These are phyloP conservation scores for Chaetomium cochliodes DNA, from an alignment of 495 filamentous ascomycete genomes.

Conservation along the genomic window DNA sequence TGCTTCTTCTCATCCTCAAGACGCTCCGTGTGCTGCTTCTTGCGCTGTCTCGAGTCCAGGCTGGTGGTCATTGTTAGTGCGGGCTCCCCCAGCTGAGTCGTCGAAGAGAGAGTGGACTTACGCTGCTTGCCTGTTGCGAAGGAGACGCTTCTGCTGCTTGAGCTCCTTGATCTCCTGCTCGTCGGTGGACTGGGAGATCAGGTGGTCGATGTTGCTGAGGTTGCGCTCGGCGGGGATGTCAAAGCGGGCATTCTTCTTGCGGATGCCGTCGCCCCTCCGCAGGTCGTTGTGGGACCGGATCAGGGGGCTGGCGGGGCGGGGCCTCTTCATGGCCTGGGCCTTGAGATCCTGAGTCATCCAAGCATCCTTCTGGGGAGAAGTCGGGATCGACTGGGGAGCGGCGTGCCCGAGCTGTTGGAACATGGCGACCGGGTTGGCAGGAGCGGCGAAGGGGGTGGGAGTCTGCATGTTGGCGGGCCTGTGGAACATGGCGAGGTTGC, in stretches of 20 bases:
- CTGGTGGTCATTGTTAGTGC: constrained; percentile 57
- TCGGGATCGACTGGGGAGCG: constrained; percentile 43
- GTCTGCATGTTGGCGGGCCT: constrained; percentile 45
- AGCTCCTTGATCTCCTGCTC: constrained; percentile 96
- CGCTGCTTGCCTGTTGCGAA: constrained; percentile 95
- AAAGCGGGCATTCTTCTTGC: constrained; percentile 99
- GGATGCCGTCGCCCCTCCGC: constrained; percentile 82
- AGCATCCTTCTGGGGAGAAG: constrained; percentile 56
- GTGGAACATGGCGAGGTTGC: constrained; percentile 53
- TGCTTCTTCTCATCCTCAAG: constrained; percentile 96
- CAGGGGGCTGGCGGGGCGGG: constrained; percentile 65
- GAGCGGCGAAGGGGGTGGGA: constrained; percentile 54
- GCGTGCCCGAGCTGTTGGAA: constrained; percentile 50
- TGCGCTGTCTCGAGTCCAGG: constrained; percentile 93
- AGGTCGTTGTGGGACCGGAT: constrained; percentile 80
- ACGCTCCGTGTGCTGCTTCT: constrained; percentile 97
- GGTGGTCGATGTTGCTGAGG: constrained; percentile 88
- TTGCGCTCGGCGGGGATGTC: constrained; percentile 94
- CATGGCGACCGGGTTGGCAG: constrained; percentile 48
- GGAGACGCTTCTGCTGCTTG: constrained; percentile 94
- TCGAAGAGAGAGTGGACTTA: constrained; percentile 51
- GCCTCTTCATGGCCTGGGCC: constrained; percentile 66
- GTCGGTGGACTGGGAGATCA: constrained; percentile 84
- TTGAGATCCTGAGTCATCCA: constrained; percentile 56
- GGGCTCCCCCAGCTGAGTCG: too few relatives aligned